Conservation (phyloP, 2,329 filamentous ascomycete species). For the Aureobasidium sp. region DNA sequence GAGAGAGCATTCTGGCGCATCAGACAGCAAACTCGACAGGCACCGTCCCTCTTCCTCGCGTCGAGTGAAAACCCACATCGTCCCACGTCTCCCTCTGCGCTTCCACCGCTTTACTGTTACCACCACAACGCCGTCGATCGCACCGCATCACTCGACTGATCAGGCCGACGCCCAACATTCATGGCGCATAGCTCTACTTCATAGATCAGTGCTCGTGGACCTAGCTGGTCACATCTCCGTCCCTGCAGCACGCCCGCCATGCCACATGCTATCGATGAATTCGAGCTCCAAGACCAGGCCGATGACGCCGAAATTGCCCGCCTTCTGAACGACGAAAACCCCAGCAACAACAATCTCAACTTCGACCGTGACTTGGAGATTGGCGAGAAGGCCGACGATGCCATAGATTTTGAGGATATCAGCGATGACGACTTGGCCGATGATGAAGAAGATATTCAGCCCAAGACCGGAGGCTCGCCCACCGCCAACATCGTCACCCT, state of each 20-base stretch:
- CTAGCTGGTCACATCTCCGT: not conserved
- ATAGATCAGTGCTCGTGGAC: not conserved
- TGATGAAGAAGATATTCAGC: slow-evolving; percentile 51
- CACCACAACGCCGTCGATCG: too few species aligned
- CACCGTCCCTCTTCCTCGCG: too few species aligned
- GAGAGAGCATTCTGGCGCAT: too few species aligned
- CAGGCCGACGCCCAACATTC: not conserved
- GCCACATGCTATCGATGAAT: slow-evolving; percentile 33
- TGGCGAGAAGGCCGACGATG: slow-evolving; percentile 82
- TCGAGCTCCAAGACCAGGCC: slow-evolving; percentile 20
- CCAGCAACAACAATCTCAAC: slow-evolving; percentile 24
- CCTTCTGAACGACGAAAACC: slow-evolving; percentile 25
- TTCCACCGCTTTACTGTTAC: too few species aligned
- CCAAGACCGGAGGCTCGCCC: slow-evolving; percentile 1
- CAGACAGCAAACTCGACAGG: too few species aligned
- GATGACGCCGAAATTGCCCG: slow-evolving; percentile 27
- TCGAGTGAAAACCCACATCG: too few species aligned
- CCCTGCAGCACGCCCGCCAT: slow-evolving; percentile 22
- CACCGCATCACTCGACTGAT: not conserved
- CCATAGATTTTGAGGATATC: slow-evolving; percentile 84
- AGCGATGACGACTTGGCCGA: slow-evolving; percentile 86
- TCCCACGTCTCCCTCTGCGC: too few species aligned
- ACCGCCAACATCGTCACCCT: not conserved
- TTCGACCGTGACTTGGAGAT: slow-evolving; percentile 34
- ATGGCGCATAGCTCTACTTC: not conserved